Evolutionary conservation across 345 rosid species (phyloP).

Genomic region (Gossypium herbaceum): DNA sequence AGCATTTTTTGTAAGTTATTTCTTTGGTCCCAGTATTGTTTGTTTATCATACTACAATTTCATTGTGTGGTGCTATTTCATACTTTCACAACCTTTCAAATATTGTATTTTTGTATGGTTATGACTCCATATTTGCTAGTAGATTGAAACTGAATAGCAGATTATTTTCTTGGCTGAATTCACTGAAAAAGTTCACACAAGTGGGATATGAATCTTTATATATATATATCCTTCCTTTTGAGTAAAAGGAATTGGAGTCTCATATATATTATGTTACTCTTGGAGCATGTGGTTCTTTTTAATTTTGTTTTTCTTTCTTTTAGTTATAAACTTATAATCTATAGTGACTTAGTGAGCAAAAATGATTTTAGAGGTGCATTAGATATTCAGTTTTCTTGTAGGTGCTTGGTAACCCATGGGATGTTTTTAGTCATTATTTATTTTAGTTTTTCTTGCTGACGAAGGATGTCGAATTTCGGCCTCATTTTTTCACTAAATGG

Average conservation of each 20-base stretch:
- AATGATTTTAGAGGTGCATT: not conserved
- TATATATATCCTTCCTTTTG: not conserved
- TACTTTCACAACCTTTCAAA: not conserved
- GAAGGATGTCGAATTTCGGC: not conserved
- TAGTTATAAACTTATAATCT: not conserved
- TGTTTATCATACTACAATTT: not conserved
- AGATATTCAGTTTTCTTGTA: not conserved
- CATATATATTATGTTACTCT: not conserved
- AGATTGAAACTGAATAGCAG: not conserved
- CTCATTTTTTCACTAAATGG: no score
- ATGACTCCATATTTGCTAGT: not conserved
- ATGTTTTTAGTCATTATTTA: not conserved
- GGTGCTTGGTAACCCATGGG: not conserved
- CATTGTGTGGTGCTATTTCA: not conserved
- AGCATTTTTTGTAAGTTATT: constrained; percentile 3
- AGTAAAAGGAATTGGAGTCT: not conserved
- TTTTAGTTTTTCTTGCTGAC: not conserved
- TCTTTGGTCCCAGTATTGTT: not conserved
- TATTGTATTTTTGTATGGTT: constrained; percentile 1
- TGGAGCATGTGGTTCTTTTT: not conserved
- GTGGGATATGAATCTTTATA: not conserved
- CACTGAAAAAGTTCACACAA: not conserved
- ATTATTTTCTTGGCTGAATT: constrained; percentile 1
- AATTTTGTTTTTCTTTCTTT: not conserved
- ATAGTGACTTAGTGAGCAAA: not conserved